Base-by-base conservation (phyloP, 2,329 filamentous ascomycete genomes). In the Diaporthe citri region DNA sequence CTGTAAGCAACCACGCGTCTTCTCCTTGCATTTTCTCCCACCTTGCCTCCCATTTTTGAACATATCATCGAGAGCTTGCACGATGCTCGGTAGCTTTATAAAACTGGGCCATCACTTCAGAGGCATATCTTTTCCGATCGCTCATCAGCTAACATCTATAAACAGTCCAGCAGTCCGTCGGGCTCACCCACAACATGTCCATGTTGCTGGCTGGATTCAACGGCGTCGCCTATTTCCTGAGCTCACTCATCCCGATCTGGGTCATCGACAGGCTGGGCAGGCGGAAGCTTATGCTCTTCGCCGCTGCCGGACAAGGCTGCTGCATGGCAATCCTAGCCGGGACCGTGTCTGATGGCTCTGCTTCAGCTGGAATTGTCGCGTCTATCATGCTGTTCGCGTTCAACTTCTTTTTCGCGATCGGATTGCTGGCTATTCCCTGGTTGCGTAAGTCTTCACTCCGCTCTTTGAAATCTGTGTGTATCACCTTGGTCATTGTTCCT, bases 241-340 rank as follows among this genome's bases (percentile, higher is more conserved):
- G 88, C 0, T 92, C 92, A 5, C 90, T 92, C 89, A 87, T 87
- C 1, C 85, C 87, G 1, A 86, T 89, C 28, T 91, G 91, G 81
- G 86, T 93, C 34, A 90, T 93, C 52, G 92, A 93, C 81, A 88
- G 89, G 1, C 89, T 92, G 4, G 92, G 92, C 22, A 31, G 80
- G 9, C 80, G 80, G 64, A 80, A 69, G 17, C 72, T 74, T 77
- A 15, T 81, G 80, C 79, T 77, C 79, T 52, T 80, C 80, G 66
- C 62, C 79, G 55, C 80, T 76, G 31, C 76, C 77, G 20, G 62
- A 25, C 73, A 80, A 22, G 80, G 80, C 52, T 81, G 81, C 79
- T 67, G 80, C 17, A 71, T 74, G 60, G 79, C 80, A 15, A 76
- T 81, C 1, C 75, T 79, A 28, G 80, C 80, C 2, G 80, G 80